phyloP scores from a whole-genome alignment of 495 filamentous ascomycete genomes.

The Neurospora hispaniola region DNA sequence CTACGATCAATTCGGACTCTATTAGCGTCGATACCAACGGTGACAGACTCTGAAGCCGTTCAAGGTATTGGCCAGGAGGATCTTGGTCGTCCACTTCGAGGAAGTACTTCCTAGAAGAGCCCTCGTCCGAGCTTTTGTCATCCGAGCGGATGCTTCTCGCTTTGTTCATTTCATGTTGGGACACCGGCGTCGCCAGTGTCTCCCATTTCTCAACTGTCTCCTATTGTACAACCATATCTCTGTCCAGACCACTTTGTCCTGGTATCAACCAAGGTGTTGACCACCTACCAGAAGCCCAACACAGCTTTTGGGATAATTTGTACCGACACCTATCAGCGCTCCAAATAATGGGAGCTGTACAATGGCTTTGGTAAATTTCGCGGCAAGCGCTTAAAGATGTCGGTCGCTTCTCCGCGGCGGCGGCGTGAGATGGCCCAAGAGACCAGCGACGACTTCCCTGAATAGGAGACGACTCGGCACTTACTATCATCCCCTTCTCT shows the following conservation, averaged over 20 bases:
- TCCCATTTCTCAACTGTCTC: neutral
- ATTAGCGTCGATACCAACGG: too few relatives aligned
- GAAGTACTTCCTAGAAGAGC: too few relatives aligned
- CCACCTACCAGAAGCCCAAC: neutral
- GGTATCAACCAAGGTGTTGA: neutral
- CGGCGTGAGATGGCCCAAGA: neutral
- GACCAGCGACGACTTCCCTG: too few relatives aligned
- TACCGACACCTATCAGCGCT: neutral
- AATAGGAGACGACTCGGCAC: too few relatives aligned
- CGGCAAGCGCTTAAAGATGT: neutral
- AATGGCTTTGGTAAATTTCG: neutral
- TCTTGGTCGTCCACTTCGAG: too few relatives aligned
- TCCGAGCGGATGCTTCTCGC: neutral
- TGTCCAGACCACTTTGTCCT: neutral
- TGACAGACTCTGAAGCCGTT: neutral
- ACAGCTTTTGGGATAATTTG: neutral
- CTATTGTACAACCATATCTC: neutral
- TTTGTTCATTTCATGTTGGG: neutral
- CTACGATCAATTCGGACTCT: too few relatives aligned
- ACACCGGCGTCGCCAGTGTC: neutral
- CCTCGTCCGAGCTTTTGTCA: neutral
- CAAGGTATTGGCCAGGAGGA: neutral
- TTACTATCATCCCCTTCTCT: too few relatives aligned
- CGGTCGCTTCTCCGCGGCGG: neutral
- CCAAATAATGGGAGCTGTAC: neutral